Conservation (phyloP, 768 basidiomycete species). For the Obba rivulosa region DNA sequence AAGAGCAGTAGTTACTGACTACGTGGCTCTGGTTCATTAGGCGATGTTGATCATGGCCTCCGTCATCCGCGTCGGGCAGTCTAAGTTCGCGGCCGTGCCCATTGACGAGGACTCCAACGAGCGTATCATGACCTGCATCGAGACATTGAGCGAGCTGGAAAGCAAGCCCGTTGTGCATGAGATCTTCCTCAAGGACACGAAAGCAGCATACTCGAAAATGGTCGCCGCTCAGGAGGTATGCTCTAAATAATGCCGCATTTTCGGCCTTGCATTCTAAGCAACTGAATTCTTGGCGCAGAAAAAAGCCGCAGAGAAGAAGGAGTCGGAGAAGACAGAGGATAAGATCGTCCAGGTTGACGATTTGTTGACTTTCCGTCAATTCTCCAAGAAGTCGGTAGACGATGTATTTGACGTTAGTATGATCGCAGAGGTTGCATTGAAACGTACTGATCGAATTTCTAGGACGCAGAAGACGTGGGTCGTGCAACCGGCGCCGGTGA, state of each 20-base stretch:
- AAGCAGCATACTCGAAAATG: slow-evolving; percentile 92
- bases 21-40: slow-evolving; percentile 27
- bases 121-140: slow-evolving; percentile 93
- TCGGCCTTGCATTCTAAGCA: too few species aligned
- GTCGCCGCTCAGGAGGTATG: slow-evolving; percentile 86
- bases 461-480: slow-evolving; percentile 89
- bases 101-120: slow-evolving; percentile 99
- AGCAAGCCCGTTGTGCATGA: slow-evolving; percentile 51
- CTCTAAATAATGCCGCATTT: too few species aligned
- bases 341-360: slow-evolving; percentile 90
- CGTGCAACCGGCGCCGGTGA: slow-evolving; percentile 85
- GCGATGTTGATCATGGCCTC: slow-evolving; percentile 99
- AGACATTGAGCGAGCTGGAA: slow-evolving; percentile 81
- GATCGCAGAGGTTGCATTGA: neutral
- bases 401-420: slow-evolving; percentile 64
- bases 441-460: neutral
- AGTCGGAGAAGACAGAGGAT: slow-evolving; percentile 64
- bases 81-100: slow-evolving; percentile 87
- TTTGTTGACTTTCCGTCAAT: slow-evolving; percentile 85
- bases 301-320: slow-evolving; percentile 88
- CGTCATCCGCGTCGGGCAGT: slow-evolving; percentile 94
- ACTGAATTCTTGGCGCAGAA: slow-evolving; percentile 42
- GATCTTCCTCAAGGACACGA: slow-evolving; percentile 82
- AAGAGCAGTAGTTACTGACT: neutral
- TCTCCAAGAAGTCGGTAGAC: slow-evolving; percentile 85